Conservation (phyloP, 2,329 filamentous ascomycete species). For the Hymenoscyphus fraxineus region DNA sequence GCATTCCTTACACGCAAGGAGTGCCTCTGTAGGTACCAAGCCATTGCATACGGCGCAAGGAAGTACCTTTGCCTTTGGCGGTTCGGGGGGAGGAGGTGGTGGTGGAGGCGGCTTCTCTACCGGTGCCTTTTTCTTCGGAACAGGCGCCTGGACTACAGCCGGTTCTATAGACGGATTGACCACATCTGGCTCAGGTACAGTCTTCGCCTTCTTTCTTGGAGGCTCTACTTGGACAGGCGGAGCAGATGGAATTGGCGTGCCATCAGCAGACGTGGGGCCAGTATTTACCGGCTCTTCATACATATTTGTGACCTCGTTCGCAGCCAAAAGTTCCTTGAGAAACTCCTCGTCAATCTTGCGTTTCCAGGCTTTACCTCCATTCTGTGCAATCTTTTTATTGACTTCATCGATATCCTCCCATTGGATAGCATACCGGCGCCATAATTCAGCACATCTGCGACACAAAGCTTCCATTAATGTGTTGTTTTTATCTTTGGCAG, state of each 20-base stretch:
- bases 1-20: conserved; percentile 80
- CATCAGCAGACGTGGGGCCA: conserved; percentile 22
- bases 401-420: conserved; percentile 94
- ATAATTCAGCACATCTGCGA: conserved; percentile 83
- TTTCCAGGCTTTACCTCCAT: conserved; percentile 79
- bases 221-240: conserved; percentile 45
- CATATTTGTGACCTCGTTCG: conserved; percentile 56
- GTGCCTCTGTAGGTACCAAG: conserved; percentile 64
- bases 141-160: conserved; percentile 18
- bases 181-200: conserved; percentile 44
- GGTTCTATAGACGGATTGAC: conserved; percentile 32
- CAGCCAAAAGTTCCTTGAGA: conserved; percentile 65
- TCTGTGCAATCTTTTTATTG: conserved; percentile 76
- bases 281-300: conserved; percentile 37
- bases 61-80: conserved; percentile 72
- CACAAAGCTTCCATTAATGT: conserved; percentile 78
- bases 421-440: conserved; percentile 92
- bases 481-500: conserved; percentile 69
- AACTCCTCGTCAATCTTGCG: conserved; percentile 89
- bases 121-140: conserved; percentile 44
- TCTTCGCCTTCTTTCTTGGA: conserved; percentile 64
- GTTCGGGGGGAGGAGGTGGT: conserved; percentile 65
- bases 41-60: conserved; percentile 83
- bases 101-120: conserved; percentile 62
- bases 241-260: conserved; percentile 24